Conservation (phyloP, 2,329 filamentous ascomycete species). For the Colletotrichum orchidophilum region DNA sequence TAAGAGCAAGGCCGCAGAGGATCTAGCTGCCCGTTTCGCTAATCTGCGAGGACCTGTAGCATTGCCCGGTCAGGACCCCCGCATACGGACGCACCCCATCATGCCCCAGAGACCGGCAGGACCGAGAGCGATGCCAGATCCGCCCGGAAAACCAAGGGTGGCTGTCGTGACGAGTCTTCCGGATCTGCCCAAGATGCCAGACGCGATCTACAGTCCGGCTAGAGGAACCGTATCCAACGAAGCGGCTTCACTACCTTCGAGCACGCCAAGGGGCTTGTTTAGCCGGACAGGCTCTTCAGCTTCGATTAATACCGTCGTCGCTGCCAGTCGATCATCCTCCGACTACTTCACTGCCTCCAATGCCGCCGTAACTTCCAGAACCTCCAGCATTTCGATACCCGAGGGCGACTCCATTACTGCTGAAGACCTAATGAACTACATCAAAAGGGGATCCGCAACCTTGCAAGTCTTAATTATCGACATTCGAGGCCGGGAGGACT, state of each 20-base stretch:
- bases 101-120: constrained; percentile 51
- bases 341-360: constrained; percentile 46
- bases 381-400: constrained; percentile 50
- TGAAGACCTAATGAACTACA: constrained; percentile 75
- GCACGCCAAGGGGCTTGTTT: constrained; percentile 70
- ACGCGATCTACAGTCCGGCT: constrained; percentile 82
- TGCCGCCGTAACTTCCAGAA: constrained; percentile 43
- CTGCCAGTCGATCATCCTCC: constrained; percentile 28
- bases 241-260: constrained; percentile 71
- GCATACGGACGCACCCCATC: constrained; percentile 60
- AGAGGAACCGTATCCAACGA: constrained; percentile 75
- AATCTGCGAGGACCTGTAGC: constrained; percentile 59
- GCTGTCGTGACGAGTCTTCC: constrained; percentile 62
- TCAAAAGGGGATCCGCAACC: constrained; percentile 56
- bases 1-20: constrained; percentile 49
- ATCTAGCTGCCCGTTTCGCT: constrained; percentile 66
- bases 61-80: constrained; percentile 59
- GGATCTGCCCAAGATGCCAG: constrained; percentile 74
- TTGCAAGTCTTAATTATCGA: constrained; percentile 85
- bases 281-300: constrained; percentile 54
- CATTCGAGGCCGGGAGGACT: constrained; percentile 80
- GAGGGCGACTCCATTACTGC: constrained; percentile 69
- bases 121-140: constrained; percentile 62
- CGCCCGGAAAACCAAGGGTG: constrained; percentile 52
- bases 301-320: constrained; percentile 39